Conservation (phyloP, 1,139 yeast genomes). For the Pichia sp. region DNA sequence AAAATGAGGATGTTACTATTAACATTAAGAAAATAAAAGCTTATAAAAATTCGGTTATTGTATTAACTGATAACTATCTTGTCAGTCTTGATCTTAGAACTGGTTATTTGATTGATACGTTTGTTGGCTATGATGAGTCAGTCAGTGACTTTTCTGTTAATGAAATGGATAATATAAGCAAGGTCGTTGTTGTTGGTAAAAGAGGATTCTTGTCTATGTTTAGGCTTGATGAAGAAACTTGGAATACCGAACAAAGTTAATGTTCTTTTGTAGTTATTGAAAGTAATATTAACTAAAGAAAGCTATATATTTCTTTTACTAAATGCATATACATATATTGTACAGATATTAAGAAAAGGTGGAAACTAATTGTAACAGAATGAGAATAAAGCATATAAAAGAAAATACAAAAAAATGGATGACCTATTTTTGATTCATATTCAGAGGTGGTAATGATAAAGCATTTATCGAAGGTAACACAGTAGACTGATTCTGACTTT, state of each 20-base stretch:
- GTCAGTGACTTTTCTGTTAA: slow-evolving; percentile 7
- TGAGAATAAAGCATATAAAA: neutral
- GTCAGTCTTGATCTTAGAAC: slow-evolving; percentile 2
- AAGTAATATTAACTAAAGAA: neutral
- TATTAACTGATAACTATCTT: slow-evolving; percentile 10
- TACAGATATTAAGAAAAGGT: slow-evolving; percentile 2
- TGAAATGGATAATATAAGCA: slow-evolving; percentile 3
- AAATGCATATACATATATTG: slow-evolving; percentile 1
- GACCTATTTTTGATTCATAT: slow-evolving; percentile 23
- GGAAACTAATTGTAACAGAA: neutral
- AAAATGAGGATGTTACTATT: neutral
- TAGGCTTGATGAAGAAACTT: neutral
- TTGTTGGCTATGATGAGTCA: slow-evolving; percentile 17
- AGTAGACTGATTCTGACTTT: slow-evolving; percentile 11
- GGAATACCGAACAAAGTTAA: too few species aligned
- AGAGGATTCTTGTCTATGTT: slow-evolving; percentile 7
- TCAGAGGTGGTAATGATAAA: slow-evolving; percentile 30
- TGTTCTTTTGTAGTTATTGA: neutral
- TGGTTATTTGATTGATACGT: slow-evolving; percentile 12
- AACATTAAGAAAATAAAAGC: slow-evolving; percentile 8
- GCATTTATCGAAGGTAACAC: slow-evolving; percentile 29
- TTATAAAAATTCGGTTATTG: slow-evolving; percentile 1
- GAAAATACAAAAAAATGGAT: neutral
- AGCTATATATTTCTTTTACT: slow-evolving; percentile 2
- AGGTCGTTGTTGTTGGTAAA: slow-evolving; percentile 17